Evolutionary conservation across 163 green algal genomes (phyloP).

Genomic region (Chlorella variabilis): DNA sequence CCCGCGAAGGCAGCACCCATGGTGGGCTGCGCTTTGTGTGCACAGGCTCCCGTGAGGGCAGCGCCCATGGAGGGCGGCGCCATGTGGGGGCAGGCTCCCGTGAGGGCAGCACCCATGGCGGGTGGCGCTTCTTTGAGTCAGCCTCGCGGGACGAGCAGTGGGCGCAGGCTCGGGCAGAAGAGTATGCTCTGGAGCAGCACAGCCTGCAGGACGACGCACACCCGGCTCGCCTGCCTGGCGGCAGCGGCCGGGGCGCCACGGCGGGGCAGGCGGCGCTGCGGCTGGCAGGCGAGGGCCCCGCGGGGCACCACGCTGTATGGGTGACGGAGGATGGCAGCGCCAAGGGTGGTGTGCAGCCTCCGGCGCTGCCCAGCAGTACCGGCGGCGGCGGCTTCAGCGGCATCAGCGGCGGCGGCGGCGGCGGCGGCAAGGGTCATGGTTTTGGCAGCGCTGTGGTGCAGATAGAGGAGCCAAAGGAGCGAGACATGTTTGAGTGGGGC

Average conservation of each 20-base stretch:
- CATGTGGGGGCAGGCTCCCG: too few species aligned
- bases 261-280: neutral
- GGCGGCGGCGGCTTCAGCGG: neutral
- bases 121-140: neutral
- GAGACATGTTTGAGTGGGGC: conserved; percentile 1
- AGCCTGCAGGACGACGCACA: neutral
- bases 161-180: neutral
- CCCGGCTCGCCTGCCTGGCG: neutral
- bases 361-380: neutral
- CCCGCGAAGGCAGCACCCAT: conserved; percentile 12
- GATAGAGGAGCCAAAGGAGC: conserved; percentile 17
- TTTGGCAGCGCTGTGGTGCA: conserved; percentile 3
- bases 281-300: neutral
- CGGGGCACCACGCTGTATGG: neutral
- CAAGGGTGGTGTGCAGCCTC: neutral
- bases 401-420: neutral
- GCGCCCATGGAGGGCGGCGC: too few species aligned
- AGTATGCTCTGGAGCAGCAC: neutral
- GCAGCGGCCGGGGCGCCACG: neutral
- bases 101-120: conserved; percentile 11
- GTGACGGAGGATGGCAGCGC: neutral
- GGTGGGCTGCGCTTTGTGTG: neutral
- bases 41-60: neutral
- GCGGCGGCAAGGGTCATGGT: neutral
- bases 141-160: neutral